phyloP scores from a whole-genome alignment of 2,329 filamentous ascomycete species.

The Nemania serpens region DNA sequence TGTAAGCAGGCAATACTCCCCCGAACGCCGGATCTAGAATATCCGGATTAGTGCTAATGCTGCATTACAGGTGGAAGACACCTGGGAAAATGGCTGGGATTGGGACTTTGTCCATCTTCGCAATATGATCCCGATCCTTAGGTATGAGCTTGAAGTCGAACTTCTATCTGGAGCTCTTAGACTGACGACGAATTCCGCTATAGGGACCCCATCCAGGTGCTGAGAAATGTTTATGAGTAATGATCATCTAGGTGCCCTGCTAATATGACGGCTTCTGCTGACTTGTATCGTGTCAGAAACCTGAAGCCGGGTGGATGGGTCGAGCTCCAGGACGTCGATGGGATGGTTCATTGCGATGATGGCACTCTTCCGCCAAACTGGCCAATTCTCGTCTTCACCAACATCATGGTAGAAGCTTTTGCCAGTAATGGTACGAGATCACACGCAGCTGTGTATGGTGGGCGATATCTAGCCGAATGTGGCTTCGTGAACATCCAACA shows the following conservation, averaged over 20 bases:
- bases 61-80: conserved; percentile 52
- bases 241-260: not conserved
- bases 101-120: conserved; percentile 58
- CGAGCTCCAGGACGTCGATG: conserved; percentile 53
- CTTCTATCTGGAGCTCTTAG: not conserved
- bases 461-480: conserved; percentile 40
- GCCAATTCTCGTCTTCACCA: conserved; percentile 43
- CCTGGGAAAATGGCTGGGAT: conserved; percentile 50
- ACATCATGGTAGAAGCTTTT: conserved; percentile 44
- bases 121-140: conserved; percentile 48
- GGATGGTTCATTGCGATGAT: conserved; percentile 46
- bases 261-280: not conserved
- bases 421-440: conserved; percentile 45
- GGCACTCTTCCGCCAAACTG: conserved; percentile 41
- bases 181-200: not conserved
- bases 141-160: conserved; percentile 4
- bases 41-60: not conserved
- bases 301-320: conserved; percentile 52
- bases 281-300: conserved; percentile 32
- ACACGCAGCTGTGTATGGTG: conserved; percentile 46
- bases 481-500: conserved; percentile 37
- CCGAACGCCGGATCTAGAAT: not conserved
- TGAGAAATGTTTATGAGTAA: conserved; percentile 32
- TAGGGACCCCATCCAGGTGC: conserved; percentile 28
- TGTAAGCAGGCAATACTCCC: conserved; percentile 13